Percentiles rank a stretch among this genome's conserved stretches.
phyloP scores from a whole-genome alignment of 495 filamentous ascomycete species.

The Podospora conica region DNA sequence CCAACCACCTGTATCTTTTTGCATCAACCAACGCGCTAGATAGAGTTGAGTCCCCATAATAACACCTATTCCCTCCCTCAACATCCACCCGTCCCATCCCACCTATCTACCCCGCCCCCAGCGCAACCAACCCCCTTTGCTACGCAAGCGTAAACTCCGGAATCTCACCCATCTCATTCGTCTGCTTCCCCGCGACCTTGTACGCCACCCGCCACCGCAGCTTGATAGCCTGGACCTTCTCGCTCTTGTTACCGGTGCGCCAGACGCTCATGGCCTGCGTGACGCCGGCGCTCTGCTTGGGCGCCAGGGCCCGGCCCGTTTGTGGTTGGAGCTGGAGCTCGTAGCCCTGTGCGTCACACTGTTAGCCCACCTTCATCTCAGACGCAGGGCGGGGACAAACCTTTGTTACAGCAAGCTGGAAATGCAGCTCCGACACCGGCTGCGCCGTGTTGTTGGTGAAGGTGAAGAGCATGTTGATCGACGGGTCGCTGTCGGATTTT shows the following conservation, averaged over 20 bases:
- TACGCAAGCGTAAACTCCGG: slow-evolving; percentile 68
- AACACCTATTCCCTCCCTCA: not conserved
- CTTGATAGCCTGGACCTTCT: slow-evolving; percentile 71
- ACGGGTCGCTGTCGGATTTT: slow-evolving; percentile 41
- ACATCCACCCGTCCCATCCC: not conserved
- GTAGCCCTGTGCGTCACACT: slow-evolving; percentile 52
- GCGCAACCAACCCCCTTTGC: not conserved
- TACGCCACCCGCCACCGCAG: slow-evolving; percentile 86
- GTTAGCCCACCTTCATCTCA: not conserved
- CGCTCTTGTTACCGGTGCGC: slow-evolving; percentile 54
- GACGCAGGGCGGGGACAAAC: slow-evolving; percentile 38
- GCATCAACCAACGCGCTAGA: not conserved
- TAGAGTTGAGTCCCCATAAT: not conserved
- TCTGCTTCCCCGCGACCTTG: slow-evolving; percentile 52
- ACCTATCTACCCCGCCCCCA: not conserved
- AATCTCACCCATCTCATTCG: slow-evolving; percentile 83
- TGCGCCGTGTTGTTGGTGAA: slow-evolving; percentile 76
- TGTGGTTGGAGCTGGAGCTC: slow-evolving; percentile 78
- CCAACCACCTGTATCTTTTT: not conserved
- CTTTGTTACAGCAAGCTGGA: slow-evolving; percentile 90
- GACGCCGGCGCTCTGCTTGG: slow-evolving; percentile 70
- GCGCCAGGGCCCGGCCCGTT: slow-evolving; percentile 64
- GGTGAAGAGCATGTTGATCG: slow-evolving; percentile 56
- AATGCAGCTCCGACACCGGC: slow-evolving; percentile 71
- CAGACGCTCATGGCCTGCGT: slow-evolving; percentile 75